Evolutionary conservation across 2,329 filamentous ascomycete genomes (phyloP), one percentile per base, ranked within the genome.

Genomic region (Xylariaceae sp.): DNA sequence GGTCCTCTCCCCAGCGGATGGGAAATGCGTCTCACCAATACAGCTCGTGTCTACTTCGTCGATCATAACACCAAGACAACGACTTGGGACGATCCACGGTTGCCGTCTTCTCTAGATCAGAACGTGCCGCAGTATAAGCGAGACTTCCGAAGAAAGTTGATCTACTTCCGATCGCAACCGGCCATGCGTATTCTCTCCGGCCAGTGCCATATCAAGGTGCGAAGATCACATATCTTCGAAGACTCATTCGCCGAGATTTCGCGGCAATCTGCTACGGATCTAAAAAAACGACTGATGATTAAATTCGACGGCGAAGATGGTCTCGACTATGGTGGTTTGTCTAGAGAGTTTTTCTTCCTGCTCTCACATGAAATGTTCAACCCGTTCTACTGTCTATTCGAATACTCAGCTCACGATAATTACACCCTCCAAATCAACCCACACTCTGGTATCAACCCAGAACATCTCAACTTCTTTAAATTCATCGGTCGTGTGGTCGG

Each of bases 321-420:
- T 76, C 79, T 99, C 62, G 94, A 99, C 76, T 99, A 99, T 72
- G 94, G 94, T 74, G 94, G 94, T 82, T 83, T 99, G 58, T 99
- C 94, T 42, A 84, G 92, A 83, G 94, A 99, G 77, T 99, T 99
- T 81, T 99, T 99, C 82, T 99, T 99, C 86, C 81, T 99, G 47
- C 85, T 99, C 57, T 97, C 93, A 13, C 94, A 99, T 77, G 94
- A 99, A 80, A 99, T 99, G 94, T 99, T 99, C 80, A 99, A 99
- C 75, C 94, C 94, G 37, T 99, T 99, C 78, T 99, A 99, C 80
- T 99, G 94, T 74, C 82, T 99, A 56, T 99, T 99, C 80, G 94
- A 99, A 78, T 99, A 99, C 76, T 97, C 94, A 30, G 94, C 94
- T 45, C 94, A 99, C 80, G 94, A 99, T 85, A 99, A 99, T 79